Base-by-base conservation (phyloP, 441 rosid genomes). In the Erodium chrysanthum region DNA sequence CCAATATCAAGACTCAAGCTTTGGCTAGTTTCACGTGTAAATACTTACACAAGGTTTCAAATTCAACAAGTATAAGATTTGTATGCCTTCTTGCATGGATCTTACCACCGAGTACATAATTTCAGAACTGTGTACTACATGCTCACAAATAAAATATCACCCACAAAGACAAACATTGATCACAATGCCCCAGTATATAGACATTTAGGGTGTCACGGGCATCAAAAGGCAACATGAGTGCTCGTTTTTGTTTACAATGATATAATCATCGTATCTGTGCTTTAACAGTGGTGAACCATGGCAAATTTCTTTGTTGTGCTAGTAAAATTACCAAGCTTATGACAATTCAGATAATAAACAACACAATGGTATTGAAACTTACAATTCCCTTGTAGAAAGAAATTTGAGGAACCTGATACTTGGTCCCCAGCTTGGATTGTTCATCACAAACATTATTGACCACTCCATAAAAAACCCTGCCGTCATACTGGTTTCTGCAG, bases 341-440 rank as follows among this genome's bases (percentile, higher is more conserved):
- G 15, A 14, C 15, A 11, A 44, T 44, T 2, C 15, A 35, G 52
- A 3, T 11, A 44, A 12, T 11, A 44, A 44, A 14, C 15, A 44
- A 44, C n/a, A 14, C 52, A 14, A 6, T 44, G 52, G 52, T 15
- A 66, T 21, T 0, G 42, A 40, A 31, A 89, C 97, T 81, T 77
- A 93, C 98, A 77, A 89, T 80, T 62, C 83, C 91, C 81, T 85
- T 91, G 64, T 83, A 93, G 69, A 86, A 81, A 22, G 95, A 87
- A 75, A 93, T 86, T 82, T 93, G 97, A 0, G 85, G 96, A 78
- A 86, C 89, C 15, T 95, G 81, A 74, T 86, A 93, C 31, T 82
- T 83, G 0, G 96, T 86, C 40, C 97, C 98, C 25, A 91, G 93
- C 82, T 93, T 84, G 11, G 97, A 91, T 46, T 93, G 96, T n/a